A percentile compares a stretch with the other conserved stretches of the same genome.
phyloP scores from a whole-genome alignment of 768 basidiomycete species.

The Lentinula edodes region DNA sequence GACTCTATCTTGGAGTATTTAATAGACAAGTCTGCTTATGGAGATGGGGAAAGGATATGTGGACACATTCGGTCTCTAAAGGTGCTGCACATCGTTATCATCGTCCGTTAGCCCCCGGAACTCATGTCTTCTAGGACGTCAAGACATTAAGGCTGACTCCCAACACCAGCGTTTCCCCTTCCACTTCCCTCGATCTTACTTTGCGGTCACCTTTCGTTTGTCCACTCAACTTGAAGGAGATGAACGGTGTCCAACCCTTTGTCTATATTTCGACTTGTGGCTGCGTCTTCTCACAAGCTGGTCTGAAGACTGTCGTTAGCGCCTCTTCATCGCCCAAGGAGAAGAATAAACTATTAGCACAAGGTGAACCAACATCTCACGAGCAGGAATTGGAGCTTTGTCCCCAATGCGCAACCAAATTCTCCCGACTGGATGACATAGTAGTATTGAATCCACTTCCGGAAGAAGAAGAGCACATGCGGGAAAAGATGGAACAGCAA shows the following conservation, averaged over 20 bases:
- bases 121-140: constrained; percentile 58
- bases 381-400: constrained; percentile 49
- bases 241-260: constrained; percentile 89
- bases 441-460: constrained; percentile 61
- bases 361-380: constrained; percentile 14
- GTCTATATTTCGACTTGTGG: constrained; percentile 84
- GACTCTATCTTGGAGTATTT: constrained; percentile 90
- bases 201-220: constrained; percentile 77
- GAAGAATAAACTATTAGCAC: constrained; percentile 26
- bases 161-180: constrained; percentile 51
- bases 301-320: constrained; percentile 60
- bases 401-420: constrained; percentile 74
- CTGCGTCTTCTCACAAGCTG: constrained; percentile 86
- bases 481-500: constrained; percentile 47
- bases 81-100: constrained; percentile 39
- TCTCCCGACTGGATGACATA: constrained; percentile 49
- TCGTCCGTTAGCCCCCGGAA: neutral
- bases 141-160: constrained; percentile 76
- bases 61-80: constrained; percentile 88
- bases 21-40: constrained; percentile 75
- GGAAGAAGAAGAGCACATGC: constrained; percentile 62
- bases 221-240: constrained; percentile 88
- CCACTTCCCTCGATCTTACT: constrained; percentile 32
- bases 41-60: constrained; percentile 90
- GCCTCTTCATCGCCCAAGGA: constrained; percentile 24